These are phyloP conservation scores for Pichia pseudocactophila DNA, from an alignment of 805 yeast genomes.

Conservation along the genomic window DNA sequence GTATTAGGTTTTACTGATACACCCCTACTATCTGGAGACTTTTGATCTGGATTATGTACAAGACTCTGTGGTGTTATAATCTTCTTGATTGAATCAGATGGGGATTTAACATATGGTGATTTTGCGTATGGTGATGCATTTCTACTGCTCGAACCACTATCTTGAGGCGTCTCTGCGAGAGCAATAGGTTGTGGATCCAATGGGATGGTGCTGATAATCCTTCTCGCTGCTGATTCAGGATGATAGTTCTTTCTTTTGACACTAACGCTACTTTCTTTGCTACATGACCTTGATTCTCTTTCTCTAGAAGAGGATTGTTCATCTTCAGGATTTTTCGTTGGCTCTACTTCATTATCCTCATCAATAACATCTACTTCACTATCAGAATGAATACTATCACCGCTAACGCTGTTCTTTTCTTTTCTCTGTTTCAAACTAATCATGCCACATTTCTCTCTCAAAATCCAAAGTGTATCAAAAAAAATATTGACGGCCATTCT, in stretches of 20 bases:
- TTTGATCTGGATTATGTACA: conserved; percentile 1
- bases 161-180: conserved; percentile 18
- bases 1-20: not conserved
- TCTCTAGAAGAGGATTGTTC: conserved; percentile 18
- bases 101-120: conserved; percentile 8
- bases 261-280: conserved; percentile 13
- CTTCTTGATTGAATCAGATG: conserved; percentile 1
- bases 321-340: conserved; percentile 14
- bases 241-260: conserved; percentile 26
- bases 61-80: conserved; percentile 9
- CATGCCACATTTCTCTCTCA: conserved; percentile 86
- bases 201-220: conserved; percentile 70
- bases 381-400: conserved; percentile 12
- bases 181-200: conserved; percentile 75
- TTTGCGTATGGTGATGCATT: conserved; percentile 14
- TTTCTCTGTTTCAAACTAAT: conserved; percentile 42
- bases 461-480: conserved; percentile 79
- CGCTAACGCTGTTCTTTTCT: conserved; percentile 6
- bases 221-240: conserved; percentile 66
- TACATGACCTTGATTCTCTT: conserved; percentile 14
- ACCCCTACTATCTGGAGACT: conserved; percentile 6
- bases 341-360: conserved; percentile 13
- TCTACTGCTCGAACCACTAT: conserved; percentile 10
- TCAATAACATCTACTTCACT: conserved; percentile 9
- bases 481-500: conserved; percentile 90